These are phyloP conservation scores for Hymenoscyphus linearis DNA, from an alignment of 2,329 filamentous ascomycete genomes.

Conservation along the genomic window DNA sequence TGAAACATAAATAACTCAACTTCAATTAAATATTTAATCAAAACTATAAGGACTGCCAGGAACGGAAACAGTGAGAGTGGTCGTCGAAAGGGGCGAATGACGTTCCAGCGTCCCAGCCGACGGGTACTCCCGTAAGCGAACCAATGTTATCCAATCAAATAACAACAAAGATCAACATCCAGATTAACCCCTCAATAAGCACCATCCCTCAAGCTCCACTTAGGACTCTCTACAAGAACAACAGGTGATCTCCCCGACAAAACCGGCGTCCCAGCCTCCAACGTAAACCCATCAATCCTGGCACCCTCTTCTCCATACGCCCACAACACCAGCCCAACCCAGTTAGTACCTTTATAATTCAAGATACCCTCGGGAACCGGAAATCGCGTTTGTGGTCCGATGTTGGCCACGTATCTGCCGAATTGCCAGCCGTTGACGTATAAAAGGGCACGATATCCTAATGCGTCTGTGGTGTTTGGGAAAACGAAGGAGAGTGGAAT, in stretches of 20 bases:
- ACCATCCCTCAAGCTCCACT: neutral
- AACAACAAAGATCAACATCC: no score
- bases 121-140: no score
- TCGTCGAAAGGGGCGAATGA: no score
- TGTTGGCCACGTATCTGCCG: constrained; percentile 57
- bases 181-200: neutral
- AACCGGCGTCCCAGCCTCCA: neutral
- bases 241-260: neutral
- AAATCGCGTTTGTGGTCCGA: constrained; percentile 67
- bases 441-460: constrained; percentile 53
- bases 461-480: constrained; percentile 25
- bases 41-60: no score
- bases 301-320: neutral
- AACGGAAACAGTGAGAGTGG: no score
- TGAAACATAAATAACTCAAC: no score
- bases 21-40: no score
- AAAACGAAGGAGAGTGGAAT: constrained; percentile 50
- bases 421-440: constrained; percentile 74
- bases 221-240: neutral
- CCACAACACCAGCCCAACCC: neutral
- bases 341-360: neutral
- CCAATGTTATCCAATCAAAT: no score
- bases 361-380: constrained; percentile 55
- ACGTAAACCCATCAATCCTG: neutral
- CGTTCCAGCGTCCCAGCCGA: no score